Evolutionary conservation across 345 rosid species (phyloP).

Genomic region (Eucalyptus polyanthemos): DNA sequence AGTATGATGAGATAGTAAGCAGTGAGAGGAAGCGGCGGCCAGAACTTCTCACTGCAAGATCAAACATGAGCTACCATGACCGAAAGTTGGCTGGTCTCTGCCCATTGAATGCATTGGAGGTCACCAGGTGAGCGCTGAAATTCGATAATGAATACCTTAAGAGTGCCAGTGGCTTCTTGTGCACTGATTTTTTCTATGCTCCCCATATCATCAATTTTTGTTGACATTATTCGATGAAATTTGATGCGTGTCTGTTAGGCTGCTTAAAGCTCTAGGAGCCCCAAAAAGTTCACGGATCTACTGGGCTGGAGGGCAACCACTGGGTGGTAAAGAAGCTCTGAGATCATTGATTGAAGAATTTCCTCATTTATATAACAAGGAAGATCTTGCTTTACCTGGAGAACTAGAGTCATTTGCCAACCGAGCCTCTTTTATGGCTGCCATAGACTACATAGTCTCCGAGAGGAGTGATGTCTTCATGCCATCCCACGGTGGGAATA

Average conservation of each 20-base stretch:
- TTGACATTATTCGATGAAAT: neutral
- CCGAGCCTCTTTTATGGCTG: conserved; percentile 83
- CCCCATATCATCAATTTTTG: neutral
- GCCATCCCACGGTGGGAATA: conserved; percentile 99
- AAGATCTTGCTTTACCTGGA: conserved; percentile 60
- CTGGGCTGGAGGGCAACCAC: conserved; percentile 96
- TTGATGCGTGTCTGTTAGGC: conserved; percentile 13
- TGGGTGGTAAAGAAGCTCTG: conserved; percentile 80
- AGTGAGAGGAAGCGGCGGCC: conserved; percentile 72
- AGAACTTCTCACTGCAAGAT: conserved; percentile 78
- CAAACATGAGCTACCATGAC: conserved; percentile 70
- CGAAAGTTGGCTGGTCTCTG: conserved; percentile 87
- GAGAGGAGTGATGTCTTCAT: conserved; percentile 85
- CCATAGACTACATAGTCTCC: conserved; percentile 73
- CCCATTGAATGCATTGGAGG: conserved; percentile 82
- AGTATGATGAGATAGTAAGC: conserved; percentile 61
- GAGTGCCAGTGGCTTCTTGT: neutral
- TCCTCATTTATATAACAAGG: conserved; percentile 67
- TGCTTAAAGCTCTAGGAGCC: conserved; percentile 93
- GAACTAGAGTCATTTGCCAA: conserved; percentile 73
- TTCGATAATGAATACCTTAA: neutral
- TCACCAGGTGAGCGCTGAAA: conserved; percentile 44
- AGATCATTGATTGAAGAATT: conserved; percentile 52
- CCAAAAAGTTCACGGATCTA: conserved; percentile 54
- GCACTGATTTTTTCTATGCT: neutral